Evolutionary conservation across 2,329 filamentous ascomycete genomes (phyloP), one percentile per base, ranked within the genome.

Genomic region (Cytospora piceae): DNA sequence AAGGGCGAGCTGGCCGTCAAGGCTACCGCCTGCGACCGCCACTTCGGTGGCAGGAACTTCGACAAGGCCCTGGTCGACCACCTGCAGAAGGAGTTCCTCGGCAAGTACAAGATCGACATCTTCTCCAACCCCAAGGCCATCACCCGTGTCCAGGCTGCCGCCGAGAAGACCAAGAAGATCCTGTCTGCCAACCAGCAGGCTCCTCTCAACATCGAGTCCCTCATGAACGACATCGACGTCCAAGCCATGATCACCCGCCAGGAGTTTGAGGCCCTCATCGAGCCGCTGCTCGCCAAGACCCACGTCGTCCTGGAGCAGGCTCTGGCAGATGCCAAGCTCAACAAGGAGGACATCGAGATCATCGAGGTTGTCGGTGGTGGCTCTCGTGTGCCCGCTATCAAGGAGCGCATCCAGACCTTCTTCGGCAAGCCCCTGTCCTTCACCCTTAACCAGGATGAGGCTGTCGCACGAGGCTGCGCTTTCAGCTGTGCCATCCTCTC

Each of bases 91-190:
- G 94, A 98, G 80, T 99, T 98, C 86, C 92, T 95, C 83, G 92
- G 93, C 80, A 97, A 96, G 81, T 96, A 92, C 88, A 97, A 96
- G 86, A 91, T 98, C 73, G 94, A 98, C 77, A 94, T 99, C 81
- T 87, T 89, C 79, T 89, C 87, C 71, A 95, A 98, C 82, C 87
- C 89, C 71, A 97, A 97, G 83, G 95, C 94, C 66, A 87, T 90
- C 78, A 88, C 94, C 71, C 93, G 95, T 77, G 92, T 96, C 72
- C 86, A 91, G 52, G 89, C 93, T 68, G 93, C 92, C 65, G 93
- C 94, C 63, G 95, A 99, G 86, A 97, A 97, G 86, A 83, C 96
- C 77, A 99, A 99, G 90, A 98, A 98, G 88, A 90, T 98, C 64
- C 84, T 99, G 64, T 98, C 94, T 42, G 95, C 95, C 77, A 98